Base-by-base conservation (phyloP, 352 stramenopile species). In the Peronospora farinosa region DNA sequence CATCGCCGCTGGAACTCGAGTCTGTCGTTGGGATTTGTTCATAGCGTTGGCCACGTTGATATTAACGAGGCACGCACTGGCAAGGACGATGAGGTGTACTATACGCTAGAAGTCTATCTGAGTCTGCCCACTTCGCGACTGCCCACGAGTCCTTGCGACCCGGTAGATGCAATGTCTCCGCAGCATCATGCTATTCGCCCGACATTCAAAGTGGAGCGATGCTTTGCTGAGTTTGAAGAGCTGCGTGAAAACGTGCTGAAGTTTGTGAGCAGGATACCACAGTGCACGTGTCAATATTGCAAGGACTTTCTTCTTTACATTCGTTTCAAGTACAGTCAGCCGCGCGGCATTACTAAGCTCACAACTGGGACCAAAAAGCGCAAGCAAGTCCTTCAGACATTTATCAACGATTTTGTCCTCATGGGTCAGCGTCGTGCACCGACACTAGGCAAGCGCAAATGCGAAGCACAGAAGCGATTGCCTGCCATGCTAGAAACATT, bases 191-290 rank as follows among this genome's bases (percentile, higher is more conserved):
- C 48, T 28, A 31, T 33, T 13, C 31, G 43, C 19, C 48, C 69
- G 57, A 54, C 69, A 23, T 80, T 69, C 40, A 67, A 67, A 27
- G 59, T 82, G 30, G 54, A 82, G 46, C 62, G 63, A 30, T 58
- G 65, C 19, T 86, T 80, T 48, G 69, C 69, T 4, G 67, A 82
- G 7, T 86, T 86, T 47, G 62, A 72, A 33, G 50, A 68, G 45
- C 47, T 86, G 28, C 67, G 69, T 21, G 41, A 71, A 33, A 61
- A 81, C 9, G 61, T 79, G 38, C 51, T 69, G 7, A 54, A 40
- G 4, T 54, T 40, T 17, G 64, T 72, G 31, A 65, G 51, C 51
- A 54, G 33, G 51, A 62, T 69, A 51, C 64, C 60, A 31, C 55
- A 64, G 38, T 72, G 64, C 51, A 60, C 49, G 12, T 70, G 65